phyloP scores from a whole-genome alignment of 805 yeast species.

The Phaffomyces thermotolerans region DNA sequence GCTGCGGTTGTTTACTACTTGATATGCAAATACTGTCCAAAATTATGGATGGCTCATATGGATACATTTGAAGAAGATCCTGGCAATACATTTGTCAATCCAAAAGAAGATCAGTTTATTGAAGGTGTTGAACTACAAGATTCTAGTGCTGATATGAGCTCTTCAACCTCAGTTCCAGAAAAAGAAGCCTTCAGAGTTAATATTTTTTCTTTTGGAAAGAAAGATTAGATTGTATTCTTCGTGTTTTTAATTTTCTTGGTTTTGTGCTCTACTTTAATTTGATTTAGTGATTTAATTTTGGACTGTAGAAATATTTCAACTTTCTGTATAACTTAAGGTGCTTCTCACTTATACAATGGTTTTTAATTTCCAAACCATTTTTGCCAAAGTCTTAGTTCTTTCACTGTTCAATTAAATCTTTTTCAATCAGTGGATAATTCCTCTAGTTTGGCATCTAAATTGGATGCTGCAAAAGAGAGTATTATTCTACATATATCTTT shows the following conservation, averaged over 20 bases:
- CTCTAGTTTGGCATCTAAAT: background rate
- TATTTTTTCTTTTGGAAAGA: background rate
- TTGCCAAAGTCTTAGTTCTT: no score
- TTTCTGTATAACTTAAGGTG: no score
- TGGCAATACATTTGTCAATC: conserved; percentile 16
- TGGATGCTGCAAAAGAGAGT: background rate
- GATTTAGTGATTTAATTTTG: background rate
- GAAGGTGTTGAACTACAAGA: conserved; percentile 11
- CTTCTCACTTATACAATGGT: no score
- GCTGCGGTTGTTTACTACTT: conserved; percentile 42
- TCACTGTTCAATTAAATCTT: no score
- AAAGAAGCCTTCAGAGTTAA: background rate
- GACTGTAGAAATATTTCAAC: no score
- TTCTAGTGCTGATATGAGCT: conserved; percentile 6
- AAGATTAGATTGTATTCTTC: background rate
- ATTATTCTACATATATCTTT: background rate
- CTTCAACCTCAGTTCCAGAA: background rate
- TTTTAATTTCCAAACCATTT: no score
- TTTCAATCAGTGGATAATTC: background rate
- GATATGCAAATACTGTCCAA: conserved; percentile 40
- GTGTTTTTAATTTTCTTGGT: background rate
- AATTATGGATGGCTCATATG: conserved; percentile 20
- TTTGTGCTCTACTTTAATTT: background rate
- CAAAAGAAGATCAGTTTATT: conserved; percentile 7
- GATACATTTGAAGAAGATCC: conserved; percentile 15